Conservation (phyloP, 768 basidiomycete genomes). For the Chalciporus piperatus region DNA sequence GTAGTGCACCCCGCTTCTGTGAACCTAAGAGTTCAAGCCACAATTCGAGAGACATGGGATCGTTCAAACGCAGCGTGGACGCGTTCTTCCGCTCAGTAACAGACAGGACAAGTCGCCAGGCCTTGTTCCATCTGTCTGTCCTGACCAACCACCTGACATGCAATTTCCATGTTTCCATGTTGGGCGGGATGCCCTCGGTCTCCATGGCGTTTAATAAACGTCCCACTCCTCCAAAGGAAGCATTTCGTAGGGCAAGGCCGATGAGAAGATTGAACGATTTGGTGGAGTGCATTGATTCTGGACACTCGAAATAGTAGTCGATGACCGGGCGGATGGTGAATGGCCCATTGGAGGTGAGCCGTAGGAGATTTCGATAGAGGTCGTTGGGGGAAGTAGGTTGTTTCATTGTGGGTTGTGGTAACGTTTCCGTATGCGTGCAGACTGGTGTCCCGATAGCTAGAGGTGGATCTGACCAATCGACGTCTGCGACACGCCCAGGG, state of each 20-base stretch:
- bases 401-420: constrained; percentile 17
- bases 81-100: constrained; percentile 10
- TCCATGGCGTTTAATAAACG: constrained; percentile 50
- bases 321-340: constrained; percentile 14
- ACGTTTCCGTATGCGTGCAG: constrained; percentile 1
- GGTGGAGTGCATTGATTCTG: constrained; percentile 33
- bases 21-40: constrained; percentile 63
- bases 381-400: constrained; percentile 30
- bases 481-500: constrained; percentile 17
- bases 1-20: constrained; percentile 35
- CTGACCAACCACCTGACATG: constrained; percentile 55
- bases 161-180: constrained; percentile 57
- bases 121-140: constrained; percentile 54
- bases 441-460: constrained; percentile 1
- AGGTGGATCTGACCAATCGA: constrained; percentile 8
- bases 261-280: constrained; percentile 46
- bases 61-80: constrained; percentile 1
- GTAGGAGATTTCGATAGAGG: constrained; percentile 34
- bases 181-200: constrained; percentile 36
- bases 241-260: constrained; percentile 47
- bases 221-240: constrained; percentile 44
- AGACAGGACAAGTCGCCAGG: constrained; percentile 46
- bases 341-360: constrained; percentile 18
- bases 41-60: constrained; percentile 41
- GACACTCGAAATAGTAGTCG: constrained; percentile 29